Base-by-base conservation (phyloP, 306 rosid species). In the Senna tora region DNA sequence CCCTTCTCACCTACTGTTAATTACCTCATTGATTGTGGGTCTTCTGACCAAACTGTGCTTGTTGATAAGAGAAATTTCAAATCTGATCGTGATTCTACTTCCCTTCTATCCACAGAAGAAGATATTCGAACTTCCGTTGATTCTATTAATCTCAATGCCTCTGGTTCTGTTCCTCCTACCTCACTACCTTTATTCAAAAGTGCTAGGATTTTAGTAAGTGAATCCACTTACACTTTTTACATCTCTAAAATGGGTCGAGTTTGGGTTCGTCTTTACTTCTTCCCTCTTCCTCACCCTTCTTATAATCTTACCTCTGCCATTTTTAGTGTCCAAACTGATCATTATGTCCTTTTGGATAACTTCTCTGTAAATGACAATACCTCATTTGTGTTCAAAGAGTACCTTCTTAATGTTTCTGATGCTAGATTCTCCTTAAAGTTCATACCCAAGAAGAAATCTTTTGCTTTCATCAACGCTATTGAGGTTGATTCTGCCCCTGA, bases 401-500 rank as follows among this genome's bases (percentile, higher is more conserved):
- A 85, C 68, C 86, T 93, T 5, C 53, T 90, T 47, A 81, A 83
- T 50, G 82, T 89, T 6, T 65, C 81, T 0, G 79, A 65, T 0
- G 22, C 8, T 42, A 79, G 84, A 47, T 81, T 93, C 73, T 90
- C 97, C 2, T 86, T 90, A 4, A 78, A 70, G 16, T 90, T 93
- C 80, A 75, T 47, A 58, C 97, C 98, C 11, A 81, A 76, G 61
- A 83, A 82, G 78, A 63, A 78, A 0, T 87, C 97, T 0, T 12
- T 51, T 7, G 97, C 98, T 2, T 90, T 93, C 73, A 68, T 93
- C 68, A 93, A 88, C 61, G 97, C 92, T 9, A 83, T 93, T 13
- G 97, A 93, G 85, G 77, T 90, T 42, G 92, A 90, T 68, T 90
- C 98, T 0, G 96, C 89, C 16, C 96, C 98, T 6, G 89, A 86